A percentile compares a stretch with the other conserved stretches of the same genome.
phyloP scores from a whole-genome alignment of 106 monocot species.

The Allium fistulosum region DNA sequence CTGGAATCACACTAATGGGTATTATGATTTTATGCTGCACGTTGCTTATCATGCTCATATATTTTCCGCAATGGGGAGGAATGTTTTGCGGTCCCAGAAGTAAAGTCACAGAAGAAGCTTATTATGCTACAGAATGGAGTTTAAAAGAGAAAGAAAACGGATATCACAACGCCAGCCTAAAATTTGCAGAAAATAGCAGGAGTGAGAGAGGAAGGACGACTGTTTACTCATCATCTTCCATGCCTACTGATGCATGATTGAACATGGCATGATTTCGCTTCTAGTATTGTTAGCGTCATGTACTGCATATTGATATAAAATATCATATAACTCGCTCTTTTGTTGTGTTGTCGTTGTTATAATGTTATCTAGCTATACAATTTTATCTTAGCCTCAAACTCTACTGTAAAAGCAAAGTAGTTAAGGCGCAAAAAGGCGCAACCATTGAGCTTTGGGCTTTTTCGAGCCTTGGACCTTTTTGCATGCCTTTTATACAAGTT shows the following conservation, averaged over 20 bases:
- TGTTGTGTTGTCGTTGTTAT: no score
- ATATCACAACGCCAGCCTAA: constrained; percentile 28
- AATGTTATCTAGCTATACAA: no score
- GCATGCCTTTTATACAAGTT: no score
- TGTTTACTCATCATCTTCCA: neutral
- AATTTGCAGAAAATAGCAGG: constrained; percentile 69
- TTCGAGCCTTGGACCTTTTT: no score
- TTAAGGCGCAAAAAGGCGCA: no score
- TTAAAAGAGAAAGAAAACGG: constrained; percentile 38
- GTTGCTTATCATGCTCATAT: constrained; percentile 14
- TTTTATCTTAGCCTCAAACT: no score
- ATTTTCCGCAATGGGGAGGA: constrained; percentile 55
- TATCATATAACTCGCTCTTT: no score
- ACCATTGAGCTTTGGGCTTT: no score
- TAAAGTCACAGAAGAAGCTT: constrained; percentile 25
- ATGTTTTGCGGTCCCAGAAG: constrained; percentile 19
- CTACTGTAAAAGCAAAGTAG: no score
- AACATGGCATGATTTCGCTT: no score
- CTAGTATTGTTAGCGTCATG: no score
- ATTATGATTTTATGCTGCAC: constrained; percentile 47
- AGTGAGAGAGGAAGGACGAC: constrained; percentile 38
- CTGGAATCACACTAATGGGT: constrained; percentile 71
- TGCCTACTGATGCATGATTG: neutral
- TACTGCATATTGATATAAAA: no score
- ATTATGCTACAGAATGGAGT: constrained; percentile 72